Evolutionary conservation across 192 early-diverging fungal species (phyloP).

Genomic region (Gaertneriomyces semiglobifer): DNA sequence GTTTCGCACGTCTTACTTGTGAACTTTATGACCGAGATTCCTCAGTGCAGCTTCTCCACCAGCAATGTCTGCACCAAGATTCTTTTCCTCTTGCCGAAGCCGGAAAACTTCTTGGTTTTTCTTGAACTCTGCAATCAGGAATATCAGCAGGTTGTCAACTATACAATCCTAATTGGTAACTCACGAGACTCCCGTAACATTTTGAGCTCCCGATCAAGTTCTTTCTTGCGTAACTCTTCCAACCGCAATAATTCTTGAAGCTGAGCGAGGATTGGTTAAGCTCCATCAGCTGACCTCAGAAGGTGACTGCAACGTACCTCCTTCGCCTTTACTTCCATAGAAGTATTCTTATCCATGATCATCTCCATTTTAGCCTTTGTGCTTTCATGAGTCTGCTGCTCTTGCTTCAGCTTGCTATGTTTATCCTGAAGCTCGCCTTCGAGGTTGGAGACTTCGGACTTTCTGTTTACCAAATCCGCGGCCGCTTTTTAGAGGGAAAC

Average conservation of each 20-base stretch:
- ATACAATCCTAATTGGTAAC: background rate
- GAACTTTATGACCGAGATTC: constrained; percentile 49
- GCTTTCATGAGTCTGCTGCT: constrained; percentile 28
- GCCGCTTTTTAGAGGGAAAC: constrained; percentile 36
- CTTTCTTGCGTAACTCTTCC: constrained; percentile 49
- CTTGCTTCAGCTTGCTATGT: constrained; percentile 38
- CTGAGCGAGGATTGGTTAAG: constrained; percentile 24
- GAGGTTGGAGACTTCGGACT: constrained; percentile 44
- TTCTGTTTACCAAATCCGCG: constrained; percentile 45
- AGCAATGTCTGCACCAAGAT: constrained; percentile 47
- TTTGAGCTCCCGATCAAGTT: constrained; percentile 54
- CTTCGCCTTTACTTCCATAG: constrained; percentile 47
- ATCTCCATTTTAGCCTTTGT: constrained; percentile 37
- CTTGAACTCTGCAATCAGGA: constrained; percentile 47
- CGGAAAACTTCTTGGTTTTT: constrained; percentile 53
- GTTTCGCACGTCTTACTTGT: constrained; percentile 22
- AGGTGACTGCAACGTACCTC: constrained; percentile 32
- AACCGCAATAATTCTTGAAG: constrained; percentile 51
- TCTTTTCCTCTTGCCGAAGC: constrained; percentile 55
- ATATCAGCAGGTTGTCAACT: background rate
- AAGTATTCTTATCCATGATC: constrained; percentile 44
- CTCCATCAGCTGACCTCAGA: constrained; percentile 33
- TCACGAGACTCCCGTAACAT: constrained; percentile 49
- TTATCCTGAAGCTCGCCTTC: constrained; percentile 46
- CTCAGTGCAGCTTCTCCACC: constrained; percentile 51